Evolutionary conservation across 1,284 basidiomycete genomes (phyloP).

Genomic region (Rhodotorula sp.): DNA sequence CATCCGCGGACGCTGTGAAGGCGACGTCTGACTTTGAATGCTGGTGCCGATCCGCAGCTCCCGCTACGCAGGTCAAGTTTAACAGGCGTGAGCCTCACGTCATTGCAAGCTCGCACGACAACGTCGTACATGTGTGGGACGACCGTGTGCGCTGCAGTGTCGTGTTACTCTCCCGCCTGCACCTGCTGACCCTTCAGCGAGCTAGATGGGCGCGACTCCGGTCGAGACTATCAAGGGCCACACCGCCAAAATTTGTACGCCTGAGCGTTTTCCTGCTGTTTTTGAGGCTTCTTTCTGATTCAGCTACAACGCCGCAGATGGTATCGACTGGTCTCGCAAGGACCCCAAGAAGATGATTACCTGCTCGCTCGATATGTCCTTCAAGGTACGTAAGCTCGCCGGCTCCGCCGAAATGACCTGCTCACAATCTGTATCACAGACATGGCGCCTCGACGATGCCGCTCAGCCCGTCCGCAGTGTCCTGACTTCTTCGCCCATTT

Average conservation of each 20-base stretch:
- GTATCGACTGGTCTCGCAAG: slow-evolving; percentile 87
- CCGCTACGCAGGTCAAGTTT: slow-evolving; percentile 95
- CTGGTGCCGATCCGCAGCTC: slow-evolving; percentile 56
- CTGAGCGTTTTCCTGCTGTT: neutral
- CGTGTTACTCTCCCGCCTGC: neutral
- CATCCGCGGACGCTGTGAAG: no score
- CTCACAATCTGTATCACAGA: slow-evolving; percentile 8
- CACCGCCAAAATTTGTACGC: slow-evolving; percentile 70
- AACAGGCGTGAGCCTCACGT: slow-evolving; percentile 80
- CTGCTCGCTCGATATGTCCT: slow-evolving; percentile 86
- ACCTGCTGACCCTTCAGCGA: slow-evolving; percentile 1
- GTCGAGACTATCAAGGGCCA: slow-evolving; percentile 75
- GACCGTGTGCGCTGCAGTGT: slow-evolving; percentile 60
- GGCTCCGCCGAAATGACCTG: slow-evolving; percentile 42
- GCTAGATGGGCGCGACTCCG: slow-evolving; percentile 83
- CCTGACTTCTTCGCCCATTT: slow-evolving; percentile 80
- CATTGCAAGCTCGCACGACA: slow-evolving; percentile 81
- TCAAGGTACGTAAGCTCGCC: slow-evolving; percentile 74
- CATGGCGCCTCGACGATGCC: slow-evolving; percentile 39
- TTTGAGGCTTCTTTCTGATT: no score
- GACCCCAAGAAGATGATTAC: slow-evolving; percentile 76
- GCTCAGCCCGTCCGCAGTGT: slow-evolving; percentile 16
- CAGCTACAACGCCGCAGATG: slow-evolving; percentile 54
- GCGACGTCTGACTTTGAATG: neutral
- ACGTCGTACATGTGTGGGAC: slow-evolving; percentile 83